Base-by-base conservation (phyloP, 306 rosid species). In the Hippophae tibetana region DNA sequence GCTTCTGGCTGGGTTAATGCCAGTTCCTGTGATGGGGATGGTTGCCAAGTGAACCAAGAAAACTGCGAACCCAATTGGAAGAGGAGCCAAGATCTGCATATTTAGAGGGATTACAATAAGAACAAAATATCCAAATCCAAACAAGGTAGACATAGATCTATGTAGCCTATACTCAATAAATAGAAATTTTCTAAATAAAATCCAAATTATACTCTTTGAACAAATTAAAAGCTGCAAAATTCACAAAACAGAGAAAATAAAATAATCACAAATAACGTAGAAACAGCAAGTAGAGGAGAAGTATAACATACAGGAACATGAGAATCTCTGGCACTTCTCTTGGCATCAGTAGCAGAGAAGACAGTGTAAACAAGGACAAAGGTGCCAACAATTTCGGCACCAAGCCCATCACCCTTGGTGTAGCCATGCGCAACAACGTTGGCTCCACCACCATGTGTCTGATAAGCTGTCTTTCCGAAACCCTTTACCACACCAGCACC, bases 41-140 rank as follows among this genome's bases (percentile, higher is more conserved):
- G 97, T 90, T 12, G 95, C 97, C 89, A 90, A 83, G 71, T 87
- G 97, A 62, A 90, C 97, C 84, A 90, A 69, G 76, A 90, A 90
- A 74, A 90, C 95, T 2, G 97, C 95, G 68, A 90, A 90, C 8
- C 97, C 95, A 10, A 90, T 90, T 13, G 97, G 97, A 64, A 90
- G 94, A 13, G 94, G 97, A 8, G 97, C 97, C 86, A 87, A 79
- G 57, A 90, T 64, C 97, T 90, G 74, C 74, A 69, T 27, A 45
- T n/a, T 25, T 25, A 31, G 4, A 31, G 4, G 38, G 38, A 31
- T 31, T 18, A 31, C 43, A 9, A 23, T 7, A 23, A 10, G n/a
- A 45, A 31, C 23, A 40, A 47, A 50, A 8, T 27, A 18, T 50
- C 26, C 26, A 9, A 66, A 56, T 23, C 56, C 38, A 31, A 2